Conservation (phyloP, 805 yeast genomes). For the Saccharomycodes ludwigii region DNA sequence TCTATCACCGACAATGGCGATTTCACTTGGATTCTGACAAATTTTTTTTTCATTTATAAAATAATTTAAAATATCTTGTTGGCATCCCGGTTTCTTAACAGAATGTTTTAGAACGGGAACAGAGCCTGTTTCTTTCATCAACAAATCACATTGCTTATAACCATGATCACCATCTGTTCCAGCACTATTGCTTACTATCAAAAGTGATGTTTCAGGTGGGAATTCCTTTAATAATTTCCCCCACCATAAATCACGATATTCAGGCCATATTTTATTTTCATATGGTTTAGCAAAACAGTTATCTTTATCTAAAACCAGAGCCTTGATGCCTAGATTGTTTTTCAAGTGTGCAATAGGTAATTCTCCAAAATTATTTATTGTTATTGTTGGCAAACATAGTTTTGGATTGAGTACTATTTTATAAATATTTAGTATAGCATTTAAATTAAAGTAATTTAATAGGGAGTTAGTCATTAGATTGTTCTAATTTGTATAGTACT, state of each 20-base stretch:
- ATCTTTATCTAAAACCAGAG: constrained; percentile 84
- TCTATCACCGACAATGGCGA: constrained; percentile 85
- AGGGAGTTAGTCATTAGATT: too few relatives aligned
- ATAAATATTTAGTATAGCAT: constrained; percentile 63
- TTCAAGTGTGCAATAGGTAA: constrained; percentile 25
- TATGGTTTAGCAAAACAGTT: constrained; percentile 87
- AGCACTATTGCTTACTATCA: constrained; percentile 86
- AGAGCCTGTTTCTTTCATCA: constrained; percentile 50
- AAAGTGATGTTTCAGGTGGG: constrained; percentile 43
- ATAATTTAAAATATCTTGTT: constrained; percentile 50
- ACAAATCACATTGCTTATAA: constrained; percentile 42
- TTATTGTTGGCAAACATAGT: constrained; percentile 55
- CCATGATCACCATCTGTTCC: constrained; percentile 70
- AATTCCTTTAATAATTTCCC: constrained; percentile 36
- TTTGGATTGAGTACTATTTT: constrained; percentile 49
- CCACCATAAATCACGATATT: constrained; percentile 44
- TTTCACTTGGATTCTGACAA: constrained; percentile 37
- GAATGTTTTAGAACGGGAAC: constrained; percentile 58
- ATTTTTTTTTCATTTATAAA: constrained; percentile 38
- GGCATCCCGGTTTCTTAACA: constrained; percentile 76
- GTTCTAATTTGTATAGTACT: too few relatives aligned
- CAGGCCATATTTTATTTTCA: constrained; percentile 70
- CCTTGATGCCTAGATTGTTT: constrained; percentile 36
- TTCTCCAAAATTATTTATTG: constrained; percentile 44
- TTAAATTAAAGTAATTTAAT: too few relatives aligned